A percentile compares a stretch with the other conserved stretches of the same genome.
Conservation (phyloP, 441 rosid genomes). For the Adansonia madagascariensis region DNA sequence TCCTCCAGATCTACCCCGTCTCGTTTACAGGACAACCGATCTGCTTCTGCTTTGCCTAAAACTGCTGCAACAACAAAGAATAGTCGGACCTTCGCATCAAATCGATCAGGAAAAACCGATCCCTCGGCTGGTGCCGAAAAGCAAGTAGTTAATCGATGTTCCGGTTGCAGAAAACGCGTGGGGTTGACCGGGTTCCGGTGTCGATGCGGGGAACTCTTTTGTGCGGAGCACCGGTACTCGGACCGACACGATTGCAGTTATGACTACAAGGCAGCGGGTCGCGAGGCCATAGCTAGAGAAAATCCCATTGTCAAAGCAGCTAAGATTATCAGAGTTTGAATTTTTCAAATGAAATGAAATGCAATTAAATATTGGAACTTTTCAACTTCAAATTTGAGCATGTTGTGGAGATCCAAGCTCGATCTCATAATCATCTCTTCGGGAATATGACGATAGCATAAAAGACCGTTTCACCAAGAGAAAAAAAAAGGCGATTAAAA, state of each 20-base stretch:
- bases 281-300: slow-evolving; percentile 86
- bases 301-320: slow-evolving; percentile 68
- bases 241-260: not conserved
- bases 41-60: not conserved
- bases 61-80: not conserved
- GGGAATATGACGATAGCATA: slow-evolving; percentile 4
- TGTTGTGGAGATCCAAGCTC: slow-evolving; percentile 39
- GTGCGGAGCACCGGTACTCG: no score
- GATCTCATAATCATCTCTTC: slow-evolving; percentile 24
- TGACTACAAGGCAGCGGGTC: slow-evolving; percentile 44
- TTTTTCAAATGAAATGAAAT: slow-evolving; percentile 33
- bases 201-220: no score
- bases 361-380: not conserved
- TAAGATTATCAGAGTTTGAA: slow-evolving; percentile 73
- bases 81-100: not conserved
- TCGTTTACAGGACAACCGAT: not conserved
- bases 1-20: slow-evolving; percentile 1
- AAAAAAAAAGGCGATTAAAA: not conserved
- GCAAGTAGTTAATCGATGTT: no score
- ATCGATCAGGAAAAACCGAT: not conserved
- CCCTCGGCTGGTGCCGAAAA: no score
- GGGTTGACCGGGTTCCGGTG: no score
- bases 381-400: not conserved
- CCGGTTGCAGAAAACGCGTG: no score
- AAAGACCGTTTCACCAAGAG: slow-evolving; percentile 17